Evolutionary conservation across 768 basidiomycete species (phyloP).

Genomic region (Pulveroboletus sp.): DNA sequence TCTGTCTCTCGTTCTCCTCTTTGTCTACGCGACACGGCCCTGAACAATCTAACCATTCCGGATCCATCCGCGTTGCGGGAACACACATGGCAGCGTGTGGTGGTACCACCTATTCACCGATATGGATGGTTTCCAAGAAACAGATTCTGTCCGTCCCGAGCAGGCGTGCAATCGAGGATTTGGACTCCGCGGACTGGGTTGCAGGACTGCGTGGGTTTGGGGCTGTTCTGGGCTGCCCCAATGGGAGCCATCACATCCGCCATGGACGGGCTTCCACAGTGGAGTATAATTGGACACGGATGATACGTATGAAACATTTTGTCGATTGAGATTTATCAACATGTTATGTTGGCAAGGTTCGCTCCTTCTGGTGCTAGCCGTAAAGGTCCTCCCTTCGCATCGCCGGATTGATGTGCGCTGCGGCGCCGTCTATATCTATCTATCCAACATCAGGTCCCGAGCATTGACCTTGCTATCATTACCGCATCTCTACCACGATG

Average conservation of each 20-base stretch:
- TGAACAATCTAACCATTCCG: constrained; percentile 3
- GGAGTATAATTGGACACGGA: constrained; percentile 10
- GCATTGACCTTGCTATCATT: constrained; percentile 13
- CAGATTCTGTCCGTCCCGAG: constrained; percentile 1
- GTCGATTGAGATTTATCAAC: constrained; percentile 11
- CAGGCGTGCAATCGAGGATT: constrained; percentile 4
- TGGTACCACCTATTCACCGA: constrained; percentile 5
- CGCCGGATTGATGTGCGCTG: constrained; percentile 16
- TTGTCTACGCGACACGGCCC: constrained; percentile 8
- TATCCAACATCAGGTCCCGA: constrained; percentile 3
- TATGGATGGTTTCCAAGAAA: constrained; percentile 1
- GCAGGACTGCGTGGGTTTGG: constrained; percentile 13
- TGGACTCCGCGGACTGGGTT: constrained; percentile 25
- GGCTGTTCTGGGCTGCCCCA: constrained; percentile 8
- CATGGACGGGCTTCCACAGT: constrained; percentile 23
- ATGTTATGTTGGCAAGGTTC: constrained; percentile 7
- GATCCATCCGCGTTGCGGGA: background rate
- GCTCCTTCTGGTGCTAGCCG: constrained; percentile 10
- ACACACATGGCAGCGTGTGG: background rate
- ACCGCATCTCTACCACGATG: constrained; percentile 16
- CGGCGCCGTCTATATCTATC: constrained; percentile 9
- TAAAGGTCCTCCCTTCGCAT: constrained; percentile 6
- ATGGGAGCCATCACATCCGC: constrained; percentile 16
- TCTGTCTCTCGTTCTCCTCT: constrained; percentile 1
- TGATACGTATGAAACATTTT: constrained; percentile 20